phyloP scores from a whole-genome alignment of 345 rosid genomes.

The Kandelia obovata region DNA sequence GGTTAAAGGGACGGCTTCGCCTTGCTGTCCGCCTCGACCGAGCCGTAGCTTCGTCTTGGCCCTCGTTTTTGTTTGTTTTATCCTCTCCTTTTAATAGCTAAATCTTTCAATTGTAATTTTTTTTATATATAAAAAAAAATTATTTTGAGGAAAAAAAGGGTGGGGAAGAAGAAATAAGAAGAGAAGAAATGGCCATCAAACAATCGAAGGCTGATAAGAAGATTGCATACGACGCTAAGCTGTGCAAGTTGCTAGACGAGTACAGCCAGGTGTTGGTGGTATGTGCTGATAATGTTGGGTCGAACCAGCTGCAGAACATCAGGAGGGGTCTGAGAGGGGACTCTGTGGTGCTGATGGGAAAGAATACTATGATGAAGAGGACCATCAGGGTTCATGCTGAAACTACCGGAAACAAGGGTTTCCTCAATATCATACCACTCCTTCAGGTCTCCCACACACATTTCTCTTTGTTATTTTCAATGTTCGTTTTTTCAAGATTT shows the following conservation, averaged over 20 bases:
- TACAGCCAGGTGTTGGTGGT: slow-evolving; percentile 72
- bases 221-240: slow-evolving; percentile 70
- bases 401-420: slow-evolving; percentile 55
- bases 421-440: slow-evolving; percentile 67
- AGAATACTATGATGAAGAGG: slow-evolving; percentile 97
- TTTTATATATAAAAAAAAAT: too few relatives aligned
- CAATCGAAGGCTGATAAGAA: slow-evolving; percentile 77
- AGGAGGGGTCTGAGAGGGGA: slow-evolving; percentile 75
- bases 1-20: slow-evolving; percentile 64
- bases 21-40: slow-evolving; percentile 62
- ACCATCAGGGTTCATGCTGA: slow-evolving; percentile 72
- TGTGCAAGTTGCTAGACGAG: slow-evolving; percentile 73
- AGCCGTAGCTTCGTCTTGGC: slow-evolving; percentile 51
- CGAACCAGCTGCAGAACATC: slow-evolving; percentile 90
- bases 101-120: not conserved
- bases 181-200: slow-evolving; percentile 33
- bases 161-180: too few relatives aligned
- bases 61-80: slow-evolving; percentile 40
- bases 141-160: too few relatives aligned
- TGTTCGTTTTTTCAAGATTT: not conserved
- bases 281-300: slow-evolving; percentile 89
- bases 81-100: not conserved
- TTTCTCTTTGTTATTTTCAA: not conserved
- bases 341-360: slow-evolving; percentile 88
- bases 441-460: slow-evolving; percentile 53